Evolutionary conservation across 306 rosid species (phyloP).

Genomic region (Rosa persica): DNA sequence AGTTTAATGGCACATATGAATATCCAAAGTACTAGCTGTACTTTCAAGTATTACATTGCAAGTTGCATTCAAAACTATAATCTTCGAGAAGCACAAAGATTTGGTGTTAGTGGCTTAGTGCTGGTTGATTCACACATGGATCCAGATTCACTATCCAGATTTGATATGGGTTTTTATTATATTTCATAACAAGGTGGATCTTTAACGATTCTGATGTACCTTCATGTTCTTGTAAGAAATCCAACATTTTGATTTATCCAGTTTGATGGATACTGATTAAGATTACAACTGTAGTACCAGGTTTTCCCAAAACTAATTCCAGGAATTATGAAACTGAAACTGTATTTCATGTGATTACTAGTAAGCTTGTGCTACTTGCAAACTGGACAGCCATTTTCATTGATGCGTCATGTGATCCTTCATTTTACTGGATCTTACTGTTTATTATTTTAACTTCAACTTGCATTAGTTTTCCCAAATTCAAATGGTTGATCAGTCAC

Average conservation of each 20-base stretch:
- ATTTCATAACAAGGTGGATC: neutral
- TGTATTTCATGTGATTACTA: neutral
- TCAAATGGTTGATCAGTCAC: constrained; percentile 12
- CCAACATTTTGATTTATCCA: neutral
- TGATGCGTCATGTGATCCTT: neutral
- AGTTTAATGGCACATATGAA: neutral
- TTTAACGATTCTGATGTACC: constrained; percentile 1
- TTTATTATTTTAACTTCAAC: neutral
- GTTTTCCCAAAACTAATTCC: constrained; percentile 1
- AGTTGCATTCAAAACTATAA: constrained; percentile 10
- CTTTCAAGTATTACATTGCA: neutral
- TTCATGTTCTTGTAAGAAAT: neutral
- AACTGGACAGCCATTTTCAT: neutral
- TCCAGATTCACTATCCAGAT: neutral
- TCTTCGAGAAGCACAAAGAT: neutral
- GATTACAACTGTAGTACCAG: constrained; percentile 4
- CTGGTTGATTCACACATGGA: constrained; percentile 7
- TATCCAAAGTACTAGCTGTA: constrained; percentile 12
- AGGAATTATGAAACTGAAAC: neutral
- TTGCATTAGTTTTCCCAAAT: neutral
- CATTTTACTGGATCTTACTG: constrained; percentile 4
- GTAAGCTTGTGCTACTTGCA: constrained; percentile 1
- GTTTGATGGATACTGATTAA: neutral
- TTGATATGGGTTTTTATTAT: neutral
- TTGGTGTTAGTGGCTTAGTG: neutral